phyloP scores from a whole-genome alignment of 2,329 filamentous ascomycete species.

The Thyridium curvatum region DNA sequence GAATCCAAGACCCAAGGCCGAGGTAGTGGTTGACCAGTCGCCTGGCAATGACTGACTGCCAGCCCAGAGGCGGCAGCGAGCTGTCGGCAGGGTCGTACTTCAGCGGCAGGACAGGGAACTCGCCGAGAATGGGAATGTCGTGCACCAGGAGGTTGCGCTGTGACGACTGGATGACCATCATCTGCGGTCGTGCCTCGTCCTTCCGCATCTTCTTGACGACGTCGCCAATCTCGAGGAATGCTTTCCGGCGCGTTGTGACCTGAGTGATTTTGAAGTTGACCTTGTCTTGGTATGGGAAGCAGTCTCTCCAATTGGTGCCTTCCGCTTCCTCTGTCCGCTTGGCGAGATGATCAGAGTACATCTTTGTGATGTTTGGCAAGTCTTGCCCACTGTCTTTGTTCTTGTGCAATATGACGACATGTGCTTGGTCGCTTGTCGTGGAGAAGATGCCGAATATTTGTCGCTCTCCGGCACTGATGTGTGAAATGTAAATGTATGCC shows the following conservation, averaged over 20 bases:
- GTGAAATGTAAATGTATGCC: conserved; percentile 86
- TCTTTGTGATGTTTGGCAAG: conserved; percentile 81
- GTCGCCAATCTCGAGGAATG: conserved; percentile 81
- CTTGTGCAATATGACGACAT: conserved; percentile 83
- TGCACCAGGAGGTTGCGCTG: conserved; percentile 75
- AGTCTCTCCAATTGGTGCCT: conserved; percentile 68
- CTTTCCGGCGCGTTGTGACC: conserved; percentile 84
- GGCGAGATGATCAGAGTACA: conserved; percentile 73
- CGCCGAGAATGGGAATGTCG: conserved; percentile 75
- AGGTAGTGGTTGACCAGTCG: conserved; percentile 85
- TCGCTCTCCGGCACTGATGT: conserved; percentile 82
- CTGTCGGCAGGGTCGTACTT: conserved; percentile 79
- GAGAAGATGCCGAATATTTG: conserved; percentile 95
- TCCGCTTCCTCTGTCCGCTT: conserved; percentile 60
- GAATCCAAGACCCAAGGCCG: conserved; percentile 85
- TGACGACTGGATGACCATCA: conserved; percentile 87
- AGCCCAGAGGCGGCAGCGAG: conserved; percentile 83
- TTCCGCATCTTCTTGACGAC: conserved; percentile 84
- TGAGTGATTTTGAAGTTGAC: conserved; percentile 81
- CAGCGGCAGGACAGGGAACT: conserved; percentile 75
- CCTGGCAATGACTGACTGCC: conserved; percentile 85
- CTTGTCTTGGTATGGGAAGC: conserved; percentile 81
- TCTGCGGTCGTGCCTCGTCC: conserved; percentile 71
- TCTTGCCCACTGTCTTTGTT: conserved; percentile 71
- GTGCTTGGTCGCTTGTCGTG: conserved; percentile 69